Evolutionary conservation across 2,329 filamentous ascomycete species (phyloP).

Genomic region (Lasiodiplodia gonubiensis): DNA sequence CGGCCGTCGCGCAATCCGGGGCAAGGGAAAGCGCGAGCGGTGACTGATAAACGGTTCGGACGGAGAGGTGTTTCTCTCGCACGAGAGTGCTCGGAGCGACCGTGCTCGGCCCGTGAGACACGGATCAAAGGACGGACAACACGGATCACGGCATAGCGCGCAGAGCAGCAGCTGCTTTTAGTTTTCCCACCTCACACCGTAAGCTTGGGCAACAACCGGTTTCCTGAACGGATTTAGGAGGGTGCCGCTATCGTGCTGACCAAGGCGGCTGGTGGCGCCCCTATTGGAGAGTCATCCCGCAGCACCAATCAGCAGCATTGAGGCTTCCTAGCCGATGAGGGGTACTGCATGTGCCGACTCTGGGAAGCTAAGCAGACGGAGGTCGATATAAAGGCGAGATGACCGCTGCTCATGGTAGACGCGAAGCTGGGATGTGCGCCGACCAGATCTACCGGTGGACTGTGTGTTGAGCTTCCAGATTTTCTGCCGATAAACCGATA

Average conservation of each 20-base stretch:
- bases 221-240: neutral
- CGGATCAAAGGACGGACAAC: slow-evolving; percentile 2
- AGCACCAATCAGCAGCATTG: slow-evolving; percentile 5
- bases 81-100: neutral
- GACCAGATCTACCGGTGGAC: slow-evolving; percentile 12
- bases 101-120: slow-evolving; percentile 1
- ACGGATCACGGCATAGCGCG: slow-evolving; percentile 3
- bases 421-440: slow-evolving; percentile 1
- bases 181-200: neutral
- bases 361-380: neutral
- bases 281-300: slow-evolving; percentile 10
- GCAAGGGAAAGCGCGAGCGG: neutral
- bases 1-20: neutral
- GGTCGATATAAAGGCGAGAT: slow-evolving; percentile 17
- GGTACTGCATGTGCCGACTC: neutral
- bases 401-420: slow-evolving; percentile 3
- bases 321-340: neutral
- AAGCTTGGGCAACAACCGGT: neutral
- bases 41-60: neutral
- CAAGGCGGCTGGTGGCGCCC: neutral
- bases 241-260: neutral
- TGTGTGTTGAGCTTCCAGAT: neutral
- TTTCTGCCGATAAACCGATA: slow-evolving; percentile 20
- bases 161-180: slow-evolving; percentile 2
- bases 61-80: neutral